phyloP scores from a whole-genome alignment of 257 asterid species.

The Cruciata laevipes region DNA sequence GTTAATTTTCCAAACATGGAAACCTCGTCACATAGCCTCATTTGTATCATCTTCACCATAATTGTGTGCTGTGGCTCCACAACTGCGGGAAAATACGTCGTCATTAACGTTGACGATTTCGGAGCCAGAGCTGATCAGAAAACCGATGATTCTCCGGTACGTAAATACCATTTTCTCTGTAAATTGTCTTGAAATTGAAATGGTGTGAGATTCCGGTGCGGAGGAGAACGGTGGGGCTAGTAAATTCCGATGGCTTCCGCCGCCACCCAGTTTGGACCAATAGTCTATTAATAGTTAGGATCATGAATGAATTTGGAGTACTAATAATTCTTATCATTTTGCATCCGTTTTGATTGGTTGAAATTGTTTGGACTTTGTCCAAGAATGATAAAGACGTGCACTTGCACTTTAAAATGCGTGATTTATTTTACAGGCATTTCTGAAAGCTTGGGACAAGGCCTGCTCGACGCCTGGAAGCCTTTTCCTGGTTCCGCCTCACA shows the following conservation, averaged over 20 bases:
- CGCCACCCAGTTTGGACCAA: background rate
- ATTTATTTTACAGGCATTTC: conserved; percentile 52
- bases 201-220: no score
- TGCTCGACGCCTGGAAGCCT: conserved; percentile 35
- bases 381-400: no score
- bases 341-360: no score
- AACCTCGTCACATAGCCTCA: background rate
- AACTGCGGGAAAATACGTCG: conserved; percentile 12
- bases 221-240: no score
- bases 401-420: no score
- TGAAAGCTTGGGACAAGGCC: conserved; percentile 62
- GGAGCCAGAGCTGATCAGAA: conserved; percentile 72
- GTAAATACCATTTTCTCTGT: background rate
- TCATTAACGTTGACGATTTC: conserved; percentile 45
- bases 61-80: background rate
- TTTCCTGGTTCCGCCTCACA: conserved; percentile 47
- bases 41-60: background rate
- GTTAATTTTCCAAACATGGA: background rate
- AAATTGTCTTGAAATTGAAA: no score
- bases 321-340: no score
- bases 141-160: conserved; percentile 61
- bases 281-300: background rate
- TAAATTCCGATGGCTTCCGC: no score
- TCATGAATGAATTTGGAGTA: background rate
- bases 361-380: no score